Conservation (phyloP, 1,139 yeast genomes). For the Zhuliangozyma parablackwelliae region DNA sequence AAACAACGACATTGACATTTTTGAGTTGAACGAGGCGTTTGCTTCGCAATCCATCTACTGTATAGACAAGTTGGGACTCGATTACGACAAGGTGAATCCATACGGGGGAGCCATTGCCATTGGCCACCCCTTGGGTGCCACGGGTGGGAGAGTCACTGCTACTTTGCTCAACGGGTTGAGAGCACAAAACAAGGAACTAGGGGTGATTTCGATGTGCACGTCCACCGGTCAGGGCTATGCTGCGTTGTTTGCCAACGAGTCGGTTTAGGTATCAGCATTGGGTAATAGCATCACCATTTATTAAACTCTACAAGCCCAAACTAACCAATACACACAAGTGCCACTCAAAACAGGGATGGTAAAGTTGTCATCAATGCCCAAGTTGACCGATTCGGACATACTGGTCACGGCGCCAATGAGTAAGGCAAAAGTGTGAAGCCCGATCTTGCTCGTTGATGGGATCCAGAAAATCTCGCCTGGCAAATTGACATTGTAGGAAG, state of each 20-base stretch:
- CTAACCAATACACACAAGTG: constrained; percentile 47
- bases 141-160: constrained; percentile 33
- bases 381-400: constrained; percentile 74
- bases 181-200: constrained; percentile 25
- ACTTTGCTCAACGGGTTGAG: constrained; percentile 31
- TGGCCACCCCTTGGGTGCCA: constrained; percentile 42
- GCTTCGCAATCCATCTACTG: constrained; percentile 37
- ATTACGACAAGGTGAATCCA: constrained; percentile 30
- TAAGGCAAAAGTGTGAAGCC: constrained; percentile 48
- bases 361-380: constrained; percentile 84
- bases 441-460: constrained; percentile 53
- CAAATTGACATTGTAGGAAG: constrained; percentile 49
- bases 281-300: neutral
- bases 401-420: constrained; percentile 80
- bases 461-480: constrained; percentile 63
- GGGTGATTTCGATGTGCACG: constrained; percentile 40
- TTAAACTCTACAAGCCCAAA: constrained; percentile 6
- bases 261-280: neutral
- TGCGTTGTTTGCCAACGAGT: constrained; percentile 29
- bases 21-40: constrained; percentile 40
- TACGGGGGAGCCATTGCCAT: constrained; percentile 43
- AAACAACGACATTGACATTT: constrained; percentile 28
- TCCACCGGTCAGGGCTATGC: constrained; percentile 45
- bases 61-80: constrained; percentile 26
- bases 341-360: constrained; percentile 89